Percentiles rank a stretch among this genome's conserved stretches.
Evolutionary conservation across 768 basidiomycete species (phyloP).

Genomic region (Termitomyces sp.): DNA sequence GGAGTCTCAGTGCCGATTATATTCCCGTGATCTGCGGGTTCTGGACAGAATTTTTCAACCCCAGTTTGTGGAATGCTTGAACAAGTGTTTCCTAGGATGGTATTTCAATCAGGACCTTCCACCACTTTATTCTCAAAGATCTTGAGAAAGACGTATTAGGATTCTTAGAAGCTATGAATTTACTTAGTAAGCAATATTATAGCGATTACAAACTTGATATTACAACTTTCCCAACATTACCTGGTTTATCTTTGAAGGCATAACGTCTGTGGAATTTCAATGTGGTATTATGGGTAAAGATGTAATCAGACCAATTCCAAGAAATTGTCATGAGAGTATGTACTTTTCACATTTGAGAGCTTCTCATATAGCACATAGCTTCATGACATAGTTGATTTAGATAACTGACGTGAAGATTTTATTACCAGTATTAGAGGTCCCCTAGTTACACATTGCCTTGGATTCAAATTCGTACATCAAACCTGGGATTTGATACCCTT

Average conservation of each 20-base stretch:
- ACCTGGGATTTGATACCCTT: conserved; percentile 35
- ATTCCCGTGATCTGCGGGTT: neutral
- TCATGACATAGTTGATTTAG: neutral
- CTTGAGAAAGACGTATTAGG: neutral
- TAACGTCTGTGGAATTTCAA: too few species aligned
- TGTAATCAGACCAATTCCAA: too few species aligned
- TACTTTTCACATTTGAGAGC: too few species aligned
- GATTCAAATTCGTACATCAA: neutral
- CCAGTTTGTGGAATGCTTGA: neutral
- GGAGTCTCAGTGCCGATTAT: neutral
- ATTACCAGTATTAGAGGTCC: too few species aligned
- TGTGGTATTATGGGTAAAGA: too few species aligned
- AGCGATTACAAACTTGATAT: neutral
- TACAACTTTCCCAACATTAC: neutral
- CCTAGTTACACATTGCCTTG: too few species aligned
- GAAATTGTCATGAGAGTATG: too few species aligned
- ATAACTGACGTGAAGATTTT: neutral
- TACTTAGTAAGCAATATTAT: neutral
- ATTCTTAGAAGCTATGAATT: neutral
- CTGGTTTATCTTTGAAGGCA: neutral
- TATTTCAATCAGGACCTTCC: neutral
- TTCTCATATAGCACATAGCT: too few species aligned
- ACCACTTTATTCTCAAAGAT: neutral
- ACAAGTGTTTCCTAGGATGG: too few species aligned
- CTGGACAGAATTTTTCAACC: neutral